Conservation (phyloP, 1,284 basidiomycete genomes). For the Mycosarcoma maydis region DNA sequence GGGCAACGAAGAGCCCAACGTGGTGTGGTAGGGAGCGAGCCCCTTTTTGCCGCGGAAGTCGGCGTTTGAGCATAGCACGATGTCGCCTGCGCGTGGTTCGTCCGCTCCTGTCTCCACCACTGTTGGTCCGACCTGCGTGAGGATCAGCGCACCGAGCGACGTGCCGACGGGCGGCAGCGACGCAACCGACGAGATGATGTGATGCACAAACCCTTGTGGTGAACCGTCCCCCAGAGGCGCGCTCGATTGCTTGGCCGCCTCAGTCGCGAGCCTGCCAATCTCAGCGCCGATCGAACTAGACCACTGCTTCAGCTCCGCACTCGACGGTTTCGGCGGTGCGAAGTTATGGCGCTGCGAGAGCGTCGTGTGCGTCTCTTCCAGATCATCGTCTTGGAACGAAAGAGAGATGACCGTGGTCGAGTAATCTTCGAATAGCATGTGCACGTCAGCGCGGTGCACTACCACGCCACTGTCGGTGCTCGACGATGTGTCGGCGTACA, state of each 20-base stretch:
- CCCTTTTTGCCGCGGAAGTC: constrained; percentile 86
- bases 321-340: constrained; percentile 43
- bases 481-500: constrained; percentile 45
- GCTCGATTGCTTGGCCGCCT: constrained; percentile 77
- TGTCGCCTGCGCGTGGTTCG: constrained; percentile 86
- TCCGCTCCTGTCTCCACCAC: constrained; percentile 76
- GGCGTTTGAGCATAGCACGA: constrained; percentile 79
- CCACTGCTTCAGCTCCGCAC: constrained; percentile 76
- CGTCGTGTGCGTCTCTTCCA: constrained; percentile 43
- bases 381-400: constrained; percentile 48
- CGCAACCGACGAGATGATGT: constrained; percentile 74
- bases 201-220: constrained; percentile 78
- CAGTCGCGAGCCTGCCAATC: constrained; percentile 72
- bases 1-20: constrained; percentile 74
- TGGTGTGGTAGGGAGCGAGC: constrained; percentile 77
- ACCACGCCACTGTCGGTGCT: constrained; percentile 9
- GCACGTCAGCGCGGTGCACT: constrained; percentile 42
- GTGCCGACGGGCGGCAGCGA: constrained; percentile 66
- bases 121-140: constrained; percentile 73
- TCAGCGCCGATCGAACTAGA: constrained; percentile 80
- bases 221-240: constrained; percentile 79
- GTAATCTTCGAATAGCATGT: constrained; percentile 56
- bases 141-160: constrained; percentile 38
- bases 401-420: constrained; percentile 50
- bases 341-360: constrained; percentile 42